Evolutionary conservation across 345 rosid genomes (phyloP), one percentile per base, ranked within the genome.

Genomic region (Erucastrum elatum): DNA sequence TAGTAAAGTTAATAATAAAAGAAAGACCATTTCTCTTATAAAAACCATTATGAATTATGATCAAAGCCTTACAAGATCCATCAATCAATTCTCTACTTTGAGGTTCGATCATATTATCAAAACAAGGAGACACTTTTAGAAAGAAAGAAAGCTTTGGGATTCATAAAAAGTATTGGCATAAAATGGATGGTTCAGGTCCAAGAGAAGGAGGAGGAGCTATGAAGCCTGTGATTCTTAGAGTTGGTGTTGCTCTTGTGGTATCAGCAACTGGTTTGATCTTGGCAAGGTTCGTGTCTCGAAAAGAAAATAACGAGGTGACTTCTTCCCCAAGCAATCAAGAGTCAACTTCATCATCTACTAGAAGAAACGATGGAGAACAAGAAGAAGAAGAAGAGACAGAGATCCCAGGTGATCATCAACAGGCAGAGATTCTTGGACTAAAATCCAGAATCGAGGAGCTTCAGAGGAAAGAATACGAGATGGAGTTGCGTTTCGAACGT

Each of bases 171-270:
- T n/a, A 6, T 62, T 5, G 27, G 21, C 21, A 21, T 56, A 21
- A 25, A 15, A 75, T 80, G 80, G 64, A 29, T 56, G 86, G 83
- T 91, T 88, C 87, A 49, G 66, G 79, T 75, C 10, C 90, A 64
- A 26, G 80, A 44, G 84, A 85, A 59, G 85, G 77, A 72, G 80
- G 76, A 61, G 84, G 82, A 60, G 70, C 69, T 60, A 62, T 88
- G 56, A 90, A 75, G 87, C 96, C 97, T 1, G 64, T 84, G 75
- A 66, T 90, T 29, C 84, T 94, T 17, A 90, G 85, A 81, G 89
- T 91, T 70, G 89, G 91, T 25, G 60, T 91, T 59, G 88, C 93
- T 61, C 58, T 94, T 56, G 89, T 75, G 26, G 0, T 94, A n/a
- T 89, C 97, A 27, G 75, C 89, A 71, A 85, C 90, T 56, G 94